Evolutionary conservation across 176 grass and related monocot species (phyloP).

Genomic region (Miscanthus lutarioriparius): DNA sequence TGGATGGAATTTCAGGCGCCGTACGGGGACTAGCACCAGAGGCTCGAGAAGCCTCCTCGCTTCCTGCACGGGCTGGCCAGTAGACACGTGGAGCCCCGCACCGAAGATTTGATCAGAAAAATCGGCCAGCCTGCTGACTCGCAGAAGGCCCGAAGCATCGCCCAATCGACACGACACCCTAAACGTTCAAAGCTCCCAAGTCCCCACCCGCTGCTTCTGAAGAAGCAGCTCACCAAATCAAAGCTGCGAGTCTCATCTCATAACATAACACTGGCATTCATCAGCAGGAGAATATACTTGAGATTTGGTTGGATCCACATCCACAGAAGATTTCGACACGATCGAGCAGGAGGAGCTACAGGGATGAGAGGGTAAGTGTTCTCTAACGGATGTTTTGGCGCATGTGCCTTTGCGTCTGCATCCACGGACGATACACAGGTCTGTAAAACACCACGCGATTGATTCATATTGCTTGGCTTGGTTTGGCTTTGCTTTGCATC

Average conservation of each 20-base stretch:
- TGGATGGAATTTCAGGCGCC: no score
- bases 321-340: not conserved
- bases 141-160: no score
- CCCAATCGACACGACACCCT: no score
- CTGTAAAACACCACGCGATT: slow-evolving; percentile 7
- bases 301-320: not conserved
- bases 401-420: slow-evolving; percentile 14
- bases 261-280: not conserved
- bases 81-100: no score
- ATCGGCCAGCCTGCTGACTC: no score
- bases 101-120: no score
- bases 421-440: slow-evolving; percentile 10
- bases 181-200: no score
- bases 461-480: not conserved
- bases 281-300: not conserved
- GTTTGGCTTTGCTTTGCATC: not conserved
- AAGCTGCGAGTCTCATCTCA: not conserved
- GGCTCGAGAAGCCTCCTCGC: no score
- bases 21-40: no score
- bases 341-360: not conserved
- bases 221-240: not conserved
- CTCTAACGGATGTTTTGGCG: slow-evolving; percentile 16
- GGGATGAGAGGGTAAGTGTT: not conserved
- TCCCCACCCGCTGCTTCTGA: not conserved
- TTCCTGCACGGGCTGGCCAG: no score